Percentiles rank a stretch among this genome's conserved stretches.
Conservation (phyloP, 495 filamentous ascomycete species). For the Saxophila tyrrhenica region DNA sequence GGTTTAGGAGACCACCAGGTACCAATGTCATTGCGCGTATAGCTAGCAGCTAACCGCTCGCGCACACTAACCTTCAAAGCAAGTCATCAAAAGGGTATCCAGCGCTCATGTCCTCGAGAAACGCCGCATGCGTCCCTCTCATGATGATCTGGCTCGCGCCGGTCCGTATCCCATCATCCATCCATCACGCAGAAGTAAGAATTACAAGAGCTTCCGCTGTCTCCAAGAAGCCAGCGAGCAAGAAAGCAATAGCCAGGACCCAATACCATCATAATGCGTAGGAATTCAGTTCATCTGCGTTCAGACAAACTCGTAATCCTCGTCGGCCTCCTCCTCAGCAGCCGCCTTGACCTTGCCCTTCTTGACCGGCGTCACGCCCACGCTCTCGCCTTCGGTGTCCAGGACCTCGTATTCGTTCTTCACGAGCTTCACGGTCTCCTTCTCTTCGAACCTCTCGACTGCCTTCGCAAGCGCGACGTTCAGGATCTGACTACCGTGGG, state of each 20-base stretch:
- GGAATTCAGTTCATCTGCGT: not conserved
- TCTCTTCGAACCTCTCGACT: conserved; percentile 44
- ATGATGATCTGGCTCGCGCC: conserved; percentile 6
- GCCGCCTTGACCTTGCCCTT: conserved; percentile 13
- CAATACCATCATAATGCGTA: not conserved
- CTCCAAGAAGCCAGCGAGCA: not conserved
- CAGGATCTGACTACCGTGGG: conserved; percentile 43
- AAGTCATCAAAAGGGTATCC: conserved; percentile 8
- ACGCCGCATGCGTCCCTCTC: conserved; percentile 8
- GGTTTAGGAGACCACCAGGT: too few relatives aligned
- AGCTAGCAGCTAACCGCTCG: too few relatives aligned
- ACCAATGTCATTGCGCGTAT: not conserved
- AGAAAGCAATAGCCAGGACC: not conserved
- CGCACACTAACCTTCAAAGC: not conserved
- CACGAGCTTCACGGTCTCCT: conserved; percentile 45
- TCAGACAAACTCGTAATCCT: conserved; percentile 20
- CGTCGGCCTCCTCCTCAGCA: not conserved
- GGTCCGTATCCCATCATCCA: not conserved
- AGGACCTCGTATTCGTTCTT: conserved; percentile 49
- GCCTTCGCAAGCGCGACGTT: conserved; percentile 42
- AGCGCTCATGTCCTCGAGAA: conserved; percentile 13
- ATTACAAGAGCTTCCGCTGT: not conserved
- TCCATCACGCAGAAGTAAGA: not conserved
- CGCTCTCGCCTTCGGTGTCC: conserved; percentile 29
- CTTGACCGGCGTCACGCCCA: conserved; percentile 13